Base-by-base conservation (phyloP, 306 rosid species). In the Vicia faba region DNA sequence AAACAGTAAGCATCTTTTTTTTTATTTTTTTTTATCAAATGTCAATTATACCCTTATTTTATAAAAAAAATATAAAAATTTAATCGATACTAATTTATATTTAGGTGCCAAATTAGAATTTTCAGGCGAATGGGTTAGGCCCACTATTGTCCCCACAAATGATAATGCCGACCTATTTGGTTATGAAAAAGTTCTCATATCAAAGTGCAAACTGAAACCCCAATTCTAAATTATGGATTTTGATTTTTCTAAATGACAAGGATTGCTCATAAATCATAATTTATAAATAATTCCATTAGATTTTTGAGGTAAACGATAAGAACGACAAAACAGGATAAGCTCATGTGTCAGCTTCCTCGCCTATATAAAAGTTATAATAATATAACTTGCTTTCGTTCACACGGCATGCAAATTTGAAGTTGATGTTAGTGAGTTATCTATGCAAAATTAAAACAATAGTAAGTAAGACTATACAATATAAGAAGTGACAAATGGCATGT, bases 311-410 rank as follows among this genome's bases (percentile, higher is more conserved):
- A 18, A 60, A 46, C 64, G 91, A 87, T 82, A 87, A 85, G 89
- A 64, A 59, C 80, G 70, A 50, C 63, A 0, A 50, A 29, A 29
- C 7, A 64, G 14, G 54, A 16, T 11, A 87, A 82, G 81, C 74
- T 83, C 85, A 76, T 40, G 78, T 66, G 91, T 84, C 88, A 72
- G 60, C 79, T 71, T 81, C 75, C 65, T 50, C 61, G 11, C 14
- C 39, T 38, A 62, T 41, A 26, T 60, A 31, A 41, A 20, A 12
- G 8, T 11, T 23, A 41, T 35, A 60, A 25, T 8, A 61, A 19
- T 18, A 20, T 29, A 44, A 56, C 23, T 31, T 55, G 59, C 29
- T 64, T 77, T 69, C 29, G 39, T 48, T 39, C 66, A 50, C 71
- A 61, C 33, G 8, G 71, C 66, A 76, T 23, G 70, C 73, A 56